Evolutionary conservation across 1,284 basidiomycete genomes (phyloP).

Genomic region (Leccinum idahoense): DNA sequence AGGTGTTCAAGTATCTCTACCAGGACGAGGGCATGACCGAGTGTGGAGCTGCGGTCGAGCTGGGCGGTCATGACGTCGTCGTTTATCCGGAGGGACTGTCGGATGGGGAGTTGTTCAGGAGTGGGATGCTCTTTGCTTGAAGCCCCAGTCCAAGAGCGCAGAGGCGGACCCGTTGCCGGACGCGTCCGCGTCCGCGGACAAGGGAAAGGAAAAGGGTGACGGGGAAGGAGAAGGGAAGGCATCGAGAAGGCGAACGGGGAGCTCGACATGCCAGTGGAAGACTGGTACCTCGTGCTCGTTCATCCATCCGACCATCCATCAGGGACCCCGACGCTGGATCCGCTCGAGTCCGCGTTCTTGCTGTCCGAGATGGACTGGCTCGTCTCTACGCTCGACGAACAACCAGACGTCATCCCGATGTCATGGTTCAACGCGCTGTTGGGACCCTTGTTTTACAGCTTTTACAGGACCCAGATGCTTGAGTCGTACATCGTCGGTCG

Average conservation of each 20-base stretch:
- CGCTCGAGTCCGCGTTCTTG: conserved; percentile 65
- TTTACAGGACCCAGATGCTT: conserved; percentile 78
- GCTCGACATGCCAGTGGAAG: conserved; percentile 71
- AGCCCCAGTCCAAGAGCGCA: conserved; percentile 39
- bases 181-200: conserved; percentile 30
- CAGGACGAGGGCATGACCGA: conserved; percentile 86
- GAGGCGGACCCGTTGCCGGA: conserved; percentile 39
- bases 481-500: conserved; percentile 83
- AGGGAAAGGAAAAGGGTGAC: conserved; percentile 7
- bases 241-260: conserved; percentile 36
- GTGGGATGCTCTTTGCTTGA: conserved; percentile 79
- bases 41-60: conserved; percentile 79
- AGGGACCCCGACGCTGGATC: conserved; percentile 50
- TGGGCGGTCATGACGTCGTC: conserved; percentile 68
- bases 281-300: conserved; percentile 90
- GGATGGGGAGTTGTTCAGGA: conserved; percentile 85
- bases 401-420: conserved; percentile 93
- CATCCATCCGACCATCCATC: conserved; percentile 62
- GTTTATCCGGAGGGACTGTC: conserved; percentile 68
- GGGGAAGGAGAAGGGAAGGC: conserved; percentile 14
- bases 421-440: conserved; percentile 95
- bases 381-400: conserved; percentile 81
- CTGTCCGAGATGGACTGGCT: conserved; percentile 80
- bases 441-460: conserved; percentile 88
- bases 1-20: conserved; percentile 78